These are phyloP conservation scores for Fusarium proliferatum DNA, from an alignment of 2,329 filamentous ascomycete species.

Conservation along the genomic window DNA sequence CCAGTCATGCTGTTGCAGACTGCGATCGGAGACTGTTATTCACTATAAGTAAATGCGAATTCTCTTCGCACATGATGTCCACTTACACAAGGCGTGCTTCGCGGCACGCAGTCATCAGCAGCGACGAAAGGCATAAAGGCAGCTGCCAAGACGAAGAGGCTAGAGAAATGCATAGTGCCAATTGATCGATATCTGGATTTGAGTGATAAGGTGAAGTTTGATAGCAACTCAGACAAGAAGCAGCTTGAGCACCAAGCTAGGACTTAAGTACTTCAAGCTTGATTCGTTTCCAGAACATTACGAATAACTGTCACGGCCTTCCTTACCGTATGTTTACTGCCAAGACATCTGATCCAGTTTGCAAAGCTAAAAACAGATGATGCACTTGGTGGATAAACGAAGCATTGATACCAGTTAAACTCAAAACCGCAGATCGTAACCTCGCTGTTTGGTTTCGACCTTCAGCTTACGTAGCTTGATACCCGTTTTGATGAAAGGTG, in stretches of 20 bases:
- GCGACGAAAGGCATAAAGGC: background rate
- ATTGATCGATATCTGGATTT: background rate
- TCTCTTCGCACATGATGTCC: fast-evolving
- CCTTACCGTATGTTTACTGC: background rate
- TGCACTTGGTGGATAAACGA: background rate
- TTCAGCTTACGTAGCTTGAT: background rate
- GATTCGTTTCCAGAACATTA: fast-evolving
- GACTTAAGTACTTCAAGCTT: background rate
- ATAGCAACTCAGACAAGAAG: no score
- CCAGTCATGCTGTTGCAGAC: fast-evolving
- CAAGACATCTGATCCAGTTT: background rate
- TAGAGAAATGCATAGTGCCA: background rate
- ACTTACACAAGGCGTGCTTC: background rate
- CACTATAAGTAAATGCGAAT: fast-evolving
- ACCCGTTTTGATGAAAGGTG: background rate
- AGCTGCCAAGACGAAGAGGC: background rate
- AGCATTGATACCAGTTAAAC: background rate
- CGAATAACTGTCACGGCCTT: fast-evolving
- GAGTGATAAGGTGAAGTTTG: background rate
- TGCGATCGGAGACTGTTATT: background rate
- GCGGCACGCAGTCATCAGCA: background rate
- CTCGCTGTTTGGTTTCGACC: background rate
- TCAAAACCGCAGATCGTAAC: background rate
- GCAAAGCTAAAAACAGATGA: fast-evolving
- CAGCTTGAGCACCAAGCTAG: no score